phyloP scores from a whole-genome alignment of 805 yeast genomes.

The Candida pseudofarinosa region DNA sequence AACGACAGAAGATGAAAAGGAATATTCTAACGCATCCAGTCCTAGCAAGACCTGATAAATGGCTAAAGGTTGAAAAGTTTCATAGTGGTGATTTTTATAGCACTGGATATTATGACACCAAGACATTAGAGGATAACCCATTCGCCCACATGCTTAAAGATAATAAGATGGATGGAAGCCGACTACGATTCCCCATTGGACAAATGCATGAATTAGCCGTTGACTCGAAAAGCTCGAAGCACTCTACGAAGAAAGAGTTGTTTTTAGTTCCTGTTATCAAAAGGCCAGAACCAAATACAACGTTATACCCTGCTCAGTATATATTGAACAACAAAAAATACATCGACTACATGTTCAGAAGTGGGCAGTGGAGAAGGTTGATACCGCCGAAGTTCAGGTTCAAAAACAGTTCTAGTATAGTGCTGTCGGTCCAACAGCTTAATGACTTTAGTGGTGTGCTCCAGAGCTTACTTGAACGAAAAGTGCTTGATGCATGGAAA shows the following conservation, averaged over 20 bases:
- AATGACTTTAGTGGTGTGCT: conserved; percentile 8
- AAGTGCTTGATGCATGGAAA: conserved; percentile 9
- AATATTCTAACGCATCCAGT: conserved; percentile 24
- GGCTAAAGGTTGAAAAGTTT: conserved; percentile 19
- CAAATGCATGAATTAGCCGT: conserved; percentile 8
- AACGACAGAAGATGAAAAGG: not conserved
- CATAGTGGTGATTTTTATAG: conserved; percentile 18
- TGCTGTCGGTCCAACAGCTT: conserved; percentile 7
- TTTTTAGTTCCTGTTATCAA: conserved; percentile 15
- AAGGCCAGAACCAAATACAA: conserved; percentile 9
- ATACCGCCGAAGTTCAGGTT: conserved; percentile 23
- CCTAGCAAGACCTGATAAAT: conserved; percentile 25
- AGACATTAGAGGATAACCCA: conserved; percentile 20
- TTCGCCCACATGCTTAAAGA: conserved; percentile 20
- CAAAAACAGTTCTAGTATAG: conserved; percentile 11
- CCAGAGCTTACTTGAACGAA: conserved; percentile 8
- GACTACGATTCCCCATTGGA: conserved; percentile 25
- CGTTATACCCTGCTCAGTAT: conserved; percentile 21
- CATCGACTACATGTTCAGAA: conserved; percentile 13
- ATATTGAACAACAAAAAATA: conserved; percentile 20
- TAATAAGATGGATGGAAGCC: conserved; percentile 24
- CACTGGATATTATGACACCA: conserved; percentile 14
- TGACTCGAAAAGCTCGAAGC: conserved; percentile 5
- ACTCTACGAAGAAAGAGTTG: not conserved
- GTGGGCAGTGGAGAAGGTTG: conserved; percentile 17